These are phyloP conservation scores for Lindgomyces ingoldianus DNA, from an alignment of 495 filamentous ascomycete species.

Conservation along the genomic window DNA sequence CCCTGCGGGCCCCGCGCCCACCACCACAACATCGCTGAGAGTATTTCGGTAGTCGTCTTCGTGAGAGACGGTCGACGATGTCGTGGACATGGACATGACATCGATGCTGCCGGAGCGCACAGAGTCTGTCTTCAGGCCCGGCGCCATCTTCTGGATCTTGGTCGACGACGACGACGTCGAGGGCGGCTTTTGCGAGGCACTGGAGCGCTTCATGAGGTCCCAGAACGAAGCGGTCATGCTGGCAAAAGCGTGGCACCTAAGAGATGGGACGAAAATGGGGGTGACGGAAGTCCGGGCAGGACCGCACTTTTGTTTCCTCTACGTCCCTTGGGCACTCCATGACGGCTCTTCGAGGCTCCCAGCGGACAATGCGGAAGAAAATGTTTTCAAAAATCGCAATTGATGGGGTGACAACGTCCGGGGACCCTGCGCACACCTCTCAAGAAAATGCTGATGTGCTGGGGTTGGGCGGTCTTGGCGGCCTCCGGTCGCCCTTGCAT, in stretches of 20 bases:
- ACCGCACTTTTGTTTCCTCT: background rate
- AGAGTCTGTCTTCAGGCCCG: constrained; percentile 23
- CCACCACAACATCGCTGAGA: constrained; percentile 57
- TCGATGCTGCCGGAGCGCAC: constrained; percentile 12
- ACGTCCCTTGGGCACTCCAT: background rate
- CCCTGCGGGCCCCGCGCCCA: constrained; percentile 70
- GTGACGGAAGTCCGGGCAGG: background rate
- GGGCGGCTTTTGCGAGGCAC: constrained; percentile 3
- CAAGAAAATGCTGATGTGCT: background rate
- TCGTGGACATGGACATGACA: background rate
- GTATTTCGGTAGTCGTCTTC: constrained; percentile 11
- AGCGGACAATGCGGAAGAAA: background rate
- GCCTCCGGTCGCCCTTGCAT: constrained; percentile 7
- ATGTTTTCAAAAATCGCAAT: constrained; percentile 1
- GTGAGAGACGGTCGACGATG: background rate
- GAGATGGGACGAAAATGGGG: constrained; percentile 30
- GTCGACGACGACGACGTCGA: background rate
- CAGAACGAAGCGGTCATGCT: constrained; percentile 27
- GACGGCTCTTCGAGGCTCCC: background rate
- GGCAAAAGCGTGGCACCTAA: constrained; percentile 8
- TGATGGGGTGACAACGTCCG: constrained; percentile 18
- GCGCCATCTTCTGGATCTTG: constrained; percentile 27
- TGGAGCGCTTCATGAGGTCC: constrained; percentile 32
- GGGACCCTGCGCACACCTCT: background rate
- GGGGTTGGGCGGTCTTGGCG: background rate